Base-by-base conservation (phyloP, 2,329 filamentous ascomycete genomes). In the Elsinoe perseae region DNA sequence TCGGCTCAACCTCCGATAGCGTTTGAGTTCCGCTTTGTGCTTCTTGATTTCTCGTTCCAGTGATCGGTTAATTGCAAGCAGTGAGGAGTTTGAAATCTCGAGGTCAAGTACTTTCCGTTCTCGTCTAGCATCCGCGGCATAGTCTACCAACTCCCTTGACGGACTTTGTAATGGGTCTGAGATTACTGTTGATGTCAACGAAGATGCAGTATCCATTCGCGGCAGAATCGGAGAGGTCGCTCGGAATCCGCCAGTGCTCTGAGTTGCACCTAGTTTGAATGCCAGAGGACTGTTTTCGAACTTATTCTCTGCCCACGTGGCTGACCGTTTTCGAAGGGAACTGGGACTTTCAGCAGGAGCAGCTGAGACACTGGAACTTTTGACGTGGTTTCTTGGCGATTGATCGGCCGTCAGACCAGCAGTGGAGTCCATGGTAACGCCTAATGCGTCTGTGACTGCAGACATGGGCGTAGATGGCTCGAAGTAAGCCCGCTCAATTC, bases 21-120 rank as follows among this genome's bases (percentile, higher is more conserved):
- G 80, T 57, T 93, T 84, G 28, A 98, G 70, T 67, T 98, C 93
- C 1, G 87, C 82, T 34, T 87, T 92, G 65, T 97, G 92, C 68
- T 95, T 95, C 23, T 90, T 83, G 64, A 98, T 79, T 68, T 97
- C 89, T 21, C 89, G 82, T 72, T 98, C 93, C 0, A 98, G 75
- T 0, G 90, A 93, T 54, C 91, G 81, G 68, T 98, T 98, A 72
- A 98, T 97, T 38, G 93, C 93, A 57, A 95, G 81, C 2, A 98
- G 79, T 1, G 91, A 96, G 1, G 89, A 93, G 66, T 98, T 98
- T 56, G 87, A 95, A 61, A 98, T 98, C 68, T 98, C 89, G 4
- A 98, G 76, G 68, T 98, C 93, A 62, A 97, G 81, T 1, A 98
- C 91, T 73, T 97, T 98, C 59, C 93, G 83, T 70, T 97, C 93